phyloP scores from a whole-genome alignment of 352 stramenopile species.

The Ochromonadaceae sp. region DNA sequence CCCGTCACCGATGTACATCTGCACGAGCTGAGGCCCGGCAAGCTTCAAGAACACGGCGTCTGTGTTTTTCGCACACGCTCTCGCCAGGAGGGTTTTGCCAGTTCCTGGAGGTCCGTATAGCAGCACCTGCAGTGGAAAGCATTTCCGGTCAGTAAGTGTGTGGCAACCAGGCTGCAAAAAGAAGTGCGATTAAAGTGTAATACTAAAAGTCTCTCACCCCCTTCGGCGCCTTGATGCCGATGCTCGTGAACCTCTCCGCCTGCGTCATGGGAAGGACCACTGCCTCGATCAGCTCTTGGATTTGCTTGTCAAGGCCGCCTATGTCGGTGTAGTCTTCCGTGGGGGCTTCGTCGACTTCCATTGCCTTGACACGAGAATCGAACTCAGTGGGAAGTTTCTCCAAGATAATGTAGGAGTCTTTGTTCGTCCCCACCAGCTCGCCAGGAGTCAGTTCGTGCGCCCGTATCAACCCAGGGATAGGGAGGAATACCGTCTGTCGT shows the following conservation, averaged over 20 bases:
- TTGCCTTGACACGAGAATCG: slow-evolving; percentile 92
- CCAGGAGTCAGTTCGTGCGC: slow-evolving; percentile 80
- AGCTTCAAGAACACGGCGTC: slow-evolving; percentile 97
- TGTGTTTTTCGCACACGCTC: slow-evolving; percentile 93
- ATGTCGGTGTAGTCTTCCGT: slow-evolving; percentile 41
- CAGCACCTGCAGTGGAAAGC: too few species aligned
- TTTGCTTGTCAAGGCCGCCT: slow-evolving; percentile 87
- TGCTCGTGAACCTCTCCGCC: slow-evolving; percentile 89
- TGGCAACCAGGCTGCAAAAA: background rate
- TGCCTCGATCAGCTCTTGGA: slow-evolving; percentile 94
- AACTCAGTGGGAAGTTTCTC: slow-evolving; percentile 97
- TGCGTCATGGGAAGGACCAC: slow-evolving; percentile 96
- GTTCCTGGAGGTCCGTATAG: slow-evolving; percentile 84
- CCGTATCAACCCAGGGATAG: slow-evolving; percentile 84
- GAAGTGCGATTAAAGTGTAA: background rate
- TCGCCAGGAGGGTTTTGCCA: slow-evolving; percentile 93
- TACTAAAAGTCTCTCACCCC: too few species aligned
- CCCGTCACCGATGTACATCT: slow-evolving; percentile 98
- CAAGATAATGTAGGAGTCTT: slow-evolving; percentile 96
- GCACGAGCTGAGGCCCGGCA: slow-evolving; percentile 86
- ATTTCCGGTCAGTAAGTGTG: too few species aligned
- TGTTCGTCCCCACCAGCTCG: slow-evolving; percentile 96
- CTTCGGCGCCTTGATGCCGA: slow-evolving; percentile 73
- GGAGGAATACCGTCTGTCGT: slow-evolving; percentile 94
- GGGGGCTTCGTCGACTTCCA: slow-evolving; percentile 74